These are phyloP conservation scores for Aspergillus ochraceus DNA, from an alignment of 2,329 filamentous ascomycete genomes.

Conservation along the genomic window DNA sequence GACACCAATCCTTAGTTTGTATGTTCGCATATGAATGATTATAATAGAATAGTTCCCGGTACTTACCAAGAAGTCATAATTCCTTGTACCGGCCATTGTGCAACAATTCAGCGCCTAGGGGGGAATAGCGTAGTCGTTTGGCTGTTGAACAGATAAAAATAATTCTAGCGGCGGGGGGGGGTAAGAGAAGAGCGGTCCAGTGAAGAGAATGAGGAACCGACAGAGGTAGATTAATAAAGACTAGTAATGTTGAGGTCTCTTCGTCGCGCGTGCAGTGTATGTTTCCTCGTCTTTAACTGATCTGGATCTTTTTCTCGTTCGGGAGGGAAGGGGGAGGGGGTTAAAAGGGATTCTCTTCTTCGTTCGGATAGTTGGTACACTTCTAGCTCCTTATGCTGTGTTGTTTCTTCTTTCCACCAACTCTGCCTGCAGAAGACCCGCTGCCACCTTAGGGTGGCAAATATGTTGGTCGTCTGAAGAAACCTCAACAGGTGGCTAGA, in stretches of 20 bases:
- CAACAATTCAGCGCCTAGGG: background rate
- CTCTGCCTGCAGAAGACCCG: slow-evolving; percentile 8
- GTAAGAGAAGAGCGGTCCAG: background rate
- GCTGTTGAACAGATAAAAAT: background rate
- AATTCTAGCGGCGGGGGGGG: too few species aligned
- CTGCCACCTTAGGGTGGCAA: slow-evolving; percentile 18
- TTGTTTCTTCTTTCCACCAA: background rate
- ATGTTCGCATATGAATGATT: background rate
- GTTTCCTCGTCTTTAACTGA: background rate
- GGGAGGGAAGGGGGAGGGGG: background rate
- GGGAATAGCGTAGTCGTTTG: background rate
- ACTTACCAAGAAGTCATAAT: slow-evolving; percentile 97
- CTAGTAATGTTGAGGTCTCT: background rate
- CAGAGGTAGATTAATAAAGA: background rate
- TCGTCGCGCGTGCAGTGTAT: background rate
- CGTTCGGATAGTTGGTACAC: background rate
- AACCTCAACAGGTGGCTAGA: background rate
- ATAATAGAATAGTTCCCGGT: background rate
- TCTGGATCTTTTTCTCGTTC: background rate
- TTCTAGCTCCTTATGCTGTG: background rate
- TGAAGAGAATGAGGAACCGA: background rate
- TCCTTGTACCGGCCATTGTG: slow-evolving; percentile 90
- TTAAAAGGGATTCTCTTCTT: background rate
- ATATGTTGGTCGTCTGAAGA: slow-evolving; percentile 4
- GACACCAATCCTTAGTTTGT: slow-evolving; percentile 19